Evolutionary conservation across 2,329 filamentous ascomycete species (phyloP).

Genomic region (Fusarium papillatum): DNA sequence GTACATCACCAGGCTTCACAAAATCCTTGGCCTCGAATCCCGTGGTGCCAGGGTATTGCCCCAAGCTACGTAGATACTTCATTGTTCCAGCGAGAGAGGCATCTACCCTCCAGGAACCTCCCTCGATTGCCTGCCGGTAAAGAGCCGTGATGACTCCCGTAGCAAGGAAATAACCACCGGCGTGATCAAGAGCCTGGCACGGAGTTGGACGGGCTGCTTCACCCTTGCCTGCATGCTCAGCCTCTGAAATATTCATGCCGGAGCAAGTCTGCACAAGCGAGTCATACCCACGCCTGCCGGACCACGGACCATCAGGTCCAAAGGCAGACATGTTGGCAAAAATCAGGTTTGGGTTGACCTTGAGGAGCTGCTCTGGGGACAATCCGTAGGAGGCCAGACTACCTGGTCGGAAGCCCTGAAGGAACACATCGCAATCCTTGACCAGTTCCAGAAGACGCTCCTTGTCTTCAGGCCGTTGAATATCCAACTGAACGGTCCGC

Average conservation of each 20-base stretch:
- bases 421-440: constrained; percentile 71
- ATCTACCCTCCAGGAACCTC: constrained; percentile 64
- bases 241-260: constrained; percentile 69
- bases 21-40: constrained; percentile 58
- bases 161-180: constrained; percentile 67
- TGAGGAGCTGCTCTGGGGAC: constrained; percentile 50
- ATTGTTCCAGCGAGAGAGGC: constrained; percentile 68
- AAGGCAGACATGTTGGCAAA: constrained; percentile 67
- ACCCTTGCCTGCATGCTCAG: constrained; percentile 55
- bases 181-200: constrained; percentile 70
- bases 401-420: constrained; percentile 76
- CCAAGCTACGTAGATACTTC: constrained; percentile 68
- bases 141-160: constrained; percentile 65
- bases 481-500: constrained; percentile 71
- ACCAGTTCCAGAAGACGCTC: constrained; percentile 68
- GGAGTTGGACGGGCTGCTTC: constrained; percentile 59
- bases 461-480: constrained; percentile 65
- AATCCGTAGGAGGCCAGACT: constrained; percentile 56
- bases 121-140: constrained; percentile 58
- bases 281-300: constrained; percentile 65
- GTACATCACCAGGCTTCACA: constrained; percentile 45
- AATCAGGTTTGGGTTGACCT: constrained; percentile 59
- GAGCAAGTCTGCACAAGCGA: constrained; percentile 65
- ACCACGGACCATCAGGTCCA: constrained; percentile 57
- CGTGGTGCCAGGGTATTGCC: constrained; percentile 58